Percentiles rank a stretch among this genome's conserved stretches.
Conservation (phyloP, 2,329 filamentous ascomycete genomes). For the Dactylellina leptospora region DNA sequence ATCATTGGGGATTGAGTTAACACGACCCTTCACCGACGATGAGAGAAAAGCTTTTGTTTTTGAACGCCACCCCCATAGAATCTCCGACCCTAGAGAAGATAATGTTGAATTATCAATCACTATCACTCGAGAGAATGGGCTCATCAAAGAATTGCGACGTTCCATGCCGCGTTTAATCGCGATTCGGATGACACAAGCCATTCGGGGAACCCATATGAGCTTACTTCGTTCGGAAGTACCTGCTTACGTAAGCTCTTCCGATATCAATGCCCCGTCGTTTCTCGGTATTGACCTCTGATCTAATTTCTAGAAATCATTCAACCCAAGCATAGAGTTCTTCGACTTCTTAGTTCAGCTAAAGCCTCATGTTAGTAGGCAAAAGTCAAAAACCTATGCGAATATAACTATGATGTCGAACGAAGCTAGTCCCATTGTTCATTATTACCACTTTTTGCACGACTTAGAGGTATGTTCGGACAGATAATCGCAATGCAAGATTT, state of each 20-base stretch:
- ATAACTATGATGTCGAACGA: neutral
- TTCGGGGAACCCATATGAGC: slow-evolving; percentile 10
- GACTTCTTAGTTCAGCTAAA: slow-evolving; percentile 30
- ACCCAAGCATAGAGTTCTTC: slow-evolving; percentile 5
- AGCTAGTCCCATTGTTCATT: neutral
- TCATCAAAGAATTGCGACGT: neutral
- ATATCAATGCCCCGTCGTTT: too few species aligned
- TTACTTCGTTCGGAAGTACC: neutral
- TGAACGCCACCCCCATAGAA: neutral
- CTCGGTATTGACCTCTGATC: too few species aligned
- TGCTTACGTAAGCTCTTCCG: slow-evolving; percentile 12
- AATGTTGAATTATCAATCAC: slow-evolving; percentile 13
- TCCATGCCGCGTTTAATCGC: slow-evolving; percentile 23
- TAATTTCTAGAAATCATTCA: slow-evolving; percentile 25
- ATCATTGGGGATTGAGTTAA: slow-evolving; percentile 17
- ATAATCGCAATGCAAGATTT: too few species aligned
- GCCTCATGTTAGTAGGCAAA: neutral
- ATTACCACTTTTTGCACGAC: slow-evolving; percentile 5
- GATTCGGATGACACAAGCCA: slow-evolving; percentile 30
- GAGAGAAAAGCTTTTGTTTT: slow-evolving; percentile 6
- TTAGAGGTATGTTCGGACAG: slow-evolving; percentile 13
- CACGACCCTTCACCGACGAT: slow-evolving; percentile 12
- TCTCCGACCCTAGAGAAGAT: neutral
- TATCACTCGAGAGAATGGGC: slow-evolving; percentile 5
- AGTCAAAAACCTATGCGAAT: slow-evolving; percentile 16